Percentiles rank a stretch among this genome's conserved stretches.
Conservation (phyloP, 257 asterid genomes). For the Asclepias syriaca region DNA sequence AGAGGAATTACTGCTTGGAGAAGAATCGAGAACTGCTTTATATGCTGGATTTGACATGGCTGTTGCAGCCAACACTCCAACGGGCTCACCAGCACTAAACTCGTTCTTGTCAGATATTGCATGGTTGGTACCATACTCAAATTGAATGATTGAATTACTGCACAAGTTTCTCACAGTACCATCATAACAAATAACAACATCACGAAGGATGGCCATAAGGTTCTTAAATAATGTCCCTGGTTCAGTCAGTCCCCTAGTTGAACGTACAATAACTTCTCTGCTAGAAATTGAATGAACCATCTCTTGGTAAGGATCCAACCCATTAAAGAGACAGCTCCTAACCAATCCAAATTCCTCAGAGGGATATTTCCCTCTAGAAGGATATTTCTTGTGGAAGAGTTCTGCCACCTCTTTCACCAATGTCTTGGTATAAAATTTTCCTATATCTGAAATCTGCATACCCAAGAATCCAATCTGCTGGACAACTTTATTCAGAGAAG, state of each 20-base stretch:
- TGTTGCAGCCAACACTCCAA: slow-evolving; percentile 97
- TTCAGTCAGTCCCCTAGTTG: slow-evolving; percentile 87
- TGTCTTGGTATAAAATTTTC: slow-evolving; percentile 64
- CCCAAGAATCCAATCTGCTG: slow-evolving; percentile 94
- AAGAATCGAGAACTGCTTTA: slow-evolving; percentile 97
- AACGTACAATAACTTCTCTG: slow-evolving; percentile 96
- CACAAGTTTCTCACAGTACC: slow-evolving; percentile 82
- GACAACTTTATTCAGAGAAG: slow-evolving; percentile 82
- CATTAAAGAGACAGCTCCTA: slow-evolving; percentile 72
- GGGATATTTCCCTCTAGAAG: slow-evolving; percentile 51
- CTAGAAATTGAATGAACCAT: slow-evolving; percentile 91
- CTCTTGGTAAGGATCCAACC: slow-evolving; percentile 87
- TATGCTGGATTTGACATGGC: slow-evolving; percentile 99
- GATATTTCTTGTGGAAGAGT: slow-evolving; percentile 58
- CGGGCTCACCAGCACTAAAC: slow-evolving; percentile 97
- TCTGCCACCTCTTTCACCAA: slow-evolving; percentile 67
- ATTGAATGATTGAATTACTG: slow-evolving; percentile 78
- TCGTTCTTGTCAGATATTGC: slow-evolving; percentile 45
- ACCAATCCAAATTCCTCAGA: slow-evolving; percentile 75
- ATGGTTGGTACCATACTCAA: slow-evolving; percentile 70
- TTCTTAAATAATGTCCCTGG: slow-evolving; percentile 90
- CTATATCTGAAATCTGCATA: slow-evolving; percentile 58
- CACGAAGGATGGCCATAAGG: slow-evolving; percentile 94
- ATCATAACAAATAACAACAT: slow-evolving; percentile 81
- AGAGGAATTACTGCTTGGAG: slow-evolving; percentile 90